Evolutionary conservation across 805 yeast genomes (phyloP), one percentile per base, ranked within the genome.

Genomic region (Clavispora asparagi): DNA sequence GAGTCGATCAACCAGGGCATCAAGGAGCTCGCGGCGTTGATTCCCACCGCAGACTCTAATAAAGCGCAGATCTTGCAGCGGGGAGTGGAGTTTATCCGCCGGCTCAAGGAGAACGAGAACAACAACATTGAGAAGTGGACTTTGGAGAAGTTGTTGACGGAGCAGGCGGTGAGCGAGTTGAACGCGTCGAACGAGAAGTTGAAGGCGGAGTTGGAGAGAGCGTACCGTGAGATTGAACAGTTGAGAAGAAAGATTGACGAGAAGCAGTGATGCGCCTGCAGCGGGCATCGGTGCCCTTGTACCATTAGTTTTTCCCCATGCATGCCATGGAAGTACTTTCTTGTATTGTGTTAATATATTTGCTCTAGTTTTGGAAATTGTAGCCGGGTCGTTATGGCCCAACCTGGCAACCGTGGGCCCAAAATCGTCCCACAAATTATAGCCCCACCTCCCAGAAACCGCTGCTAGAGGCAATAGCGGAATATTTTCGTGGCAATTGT

Each of bases 121-220:
- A 83, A 85, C 58, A 87, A 87, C 62, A 84, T 89, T 58, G 97
- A 92, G 67, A 92, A 94, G 71, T 88, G 95, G 88, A 91, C 97
- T 6, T 75, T 92, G 60, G 97, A 92, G 66, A 92, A 92, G 70
- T 76, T 94, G 51, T 76, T 90, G 52, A 85, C 92, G 32, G 97
- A 91, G 64, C 98, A 92, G 68, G 90, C 92, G 11, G 85, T 90
- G 43, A 80, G 85, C 51, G 96, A 91, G 66, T 77, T 92, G 55
- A 79, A 87, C 44, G 82, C 87, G 37, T 81, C 90, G 12, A 92
- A 91, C 70, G 96, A 89, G 59, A 86, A 88, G 67, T 77, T 92
- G 63, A 90, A 89, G 69, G 78, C 76, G 45, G 97, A 91, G 68
- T 77, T 92, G 58, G 95, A 88, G 56, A 83, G 88, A 61, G 95